Evolutionary conservation across 257 asterid genomes (phyloP).

Genomic region (Penstemon newberryi): DNA sequence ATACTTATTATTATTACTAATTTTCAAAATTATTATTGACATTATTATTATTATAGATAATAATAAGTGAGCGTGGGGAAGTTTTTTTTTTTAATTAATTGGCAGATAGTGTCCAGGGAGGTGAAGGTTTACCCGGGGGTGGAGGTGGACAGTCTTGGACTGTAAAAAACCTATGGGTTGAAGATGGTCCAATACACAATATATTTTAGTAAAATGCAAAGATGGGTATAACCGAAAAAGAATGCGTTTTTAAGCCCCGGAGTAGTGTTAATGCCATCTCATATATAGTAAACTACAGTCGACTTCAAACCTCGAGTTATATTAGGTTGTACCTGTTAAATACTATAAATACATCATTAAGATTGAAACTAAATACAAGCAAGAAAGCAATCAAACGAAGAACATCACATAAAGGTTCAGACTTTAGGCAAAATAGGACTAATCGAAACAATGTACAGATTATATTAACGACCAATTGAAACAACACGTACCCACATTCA

Average conservation of each 20-base stretch:
- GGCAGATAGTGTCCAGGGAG: too few species aligned
- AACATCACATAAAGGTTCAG: not conserved
- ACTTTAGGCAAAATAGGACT: not conserved
- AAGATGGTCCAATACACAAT: constrained; percentile 30
- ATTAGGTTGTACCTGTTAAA: constrained; percentile 26
- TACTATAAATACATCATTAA: not conserved
- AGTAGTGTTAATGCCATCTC: constrained; percentile 78
- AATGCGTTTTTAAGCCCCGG: constrained; percentile 61
- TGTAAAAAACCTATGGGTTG: too few species aligned
- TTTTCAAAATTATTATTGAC: too few species aligned
- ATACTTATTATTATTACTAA: too few species aligned
- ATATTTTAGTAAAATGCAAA: constrained; percentile 48
- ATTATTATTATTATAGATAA: too few species aligned
- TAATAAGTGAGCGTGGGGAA: too few species aligned
- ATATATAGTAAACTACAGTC: not conserved
- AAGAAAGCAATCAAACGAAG: constrained; percentile 6
- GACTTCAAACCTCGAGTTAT: constrained; percentile 26
- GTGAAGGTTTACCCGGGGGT: too few species aligned
- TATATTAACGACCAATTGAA: too few species aligned
- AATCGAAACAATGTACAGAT: too few species aligned
- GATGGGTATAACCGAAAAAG: constrained; percentile 56
- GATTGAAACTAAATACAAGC: not conserved
- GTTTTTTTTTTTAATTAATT: too few species aligned
- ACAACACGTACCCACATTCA: not conserved
- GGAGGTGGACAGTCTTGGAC: too few species aligned